These are phyloP conservation scores for Seiridium unicorne DNA, from an alignment of 2,329 filamentous ascomycete genomes.

Conservation along the genomic window DNA sequence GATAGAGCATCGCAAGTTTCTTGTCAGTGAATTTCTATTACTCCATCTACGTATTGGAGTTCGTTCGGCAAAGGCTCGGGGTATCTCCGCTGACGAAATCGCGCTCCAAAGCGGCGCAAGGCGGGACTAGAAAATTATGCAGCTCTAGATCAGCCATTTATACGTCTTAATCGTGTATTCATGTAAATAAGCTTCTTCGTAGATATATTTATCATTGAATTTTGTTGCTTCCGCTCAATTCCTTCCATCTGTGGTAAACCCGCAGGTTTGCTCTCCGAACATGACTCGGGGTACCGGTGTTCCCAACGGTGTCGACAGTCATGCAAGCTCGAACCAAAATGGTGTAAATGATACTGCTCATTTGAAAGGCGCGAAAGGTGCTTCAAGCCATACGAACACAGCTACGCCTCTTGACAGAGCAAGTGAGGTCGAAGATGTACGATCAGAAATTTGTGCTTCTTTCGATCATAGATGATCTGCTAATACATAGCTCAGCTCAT, in stretches of 20 bases:
- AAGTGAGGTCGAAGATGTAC: conserved; percentile 44
- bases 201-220: no score
- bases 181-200: neutral
- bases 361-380: neutral
- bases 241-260: no score
- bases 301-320: no score
- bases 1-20: neutral
- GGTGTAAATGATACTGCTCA: neutral
- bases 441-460: conserved; percentile 13
- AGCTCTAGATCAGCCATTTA: neutral
- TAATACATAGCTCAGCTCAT: conserved; percentile 54
- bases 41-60: neutral
- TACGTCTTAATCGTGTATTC: neutral
- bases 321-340: neutral
- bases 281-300: no score
- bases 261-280: no score
- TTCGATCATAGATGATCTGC: neutral
- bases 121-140: conserved; percentile 1
- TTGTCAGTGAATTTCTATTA: neutral
- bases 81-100: conserved; percentile 6
- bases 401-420: conserved; percentile 31
- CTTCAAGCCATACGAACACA: neutral
- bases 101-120: neutral
- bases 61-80: conserved; percentile 10
- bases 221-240: no score